Evolutionary conservation across 495 filamentous ascomycete genomes (phyloP), one percentile per base, ranked within the genome.

Genomic region (Hypoxylon fragiforme): DNA sequence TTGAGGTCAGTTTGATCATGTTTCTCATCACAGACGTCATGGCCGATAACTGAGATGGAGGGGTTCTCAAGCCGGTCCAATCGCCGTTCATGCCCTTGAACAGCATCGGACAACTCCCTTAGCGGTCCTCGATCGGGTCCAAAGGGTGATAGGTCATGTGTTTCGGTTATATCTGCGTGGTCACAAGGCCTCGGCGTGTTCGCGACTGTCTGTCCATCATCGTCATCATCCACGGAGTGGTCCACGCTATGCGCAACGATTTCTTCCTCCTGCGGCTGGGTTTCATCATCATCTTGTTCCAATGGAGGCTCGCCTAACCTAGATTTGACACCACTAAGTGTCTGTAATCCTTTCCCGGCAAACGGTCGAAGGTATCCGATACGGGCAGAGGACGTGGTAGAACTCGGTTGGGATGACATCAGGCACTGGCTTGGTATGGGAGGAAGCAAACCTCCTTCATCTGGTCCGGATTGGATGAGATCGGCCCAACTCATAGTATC

Each of bases 11-110:
- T 44, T n/a, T 74, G 57, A 0, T 86, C 85, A 65, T 83, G 73
- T 26, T 73, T 77, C 15, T 84, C 80, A 30, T 82, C 70, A 32
- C 85, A 73, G 16, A 79, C 78, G n/a, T 88, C 85, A 41, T 81
- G 69, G 20, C 73, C 68, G 30, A 72, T 70, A 39, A 79, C 72
- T 7, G 78, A 77, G 57, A 86, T 83, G 0, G 84, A 87, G 0
- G 72, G 70, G 52, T 72, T 83, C 65, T 89, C 85, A 4, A 87
- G 71, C 40, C 66, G 64, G 39, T 85, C 82, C 2, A 89, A 56
- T 0, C 85, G 81, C 21, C 76, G 73, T 36, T 76, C 75, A 37
- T 86, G 73, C 13, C 72, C 69, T 37, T 73, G 60, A 45, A 85
- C 67, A 12, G 67, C 65, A 16, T 71, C 65, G 13, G 75, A 62